Percentiles rank a stretch among this genome's conserved stretches.
Evolutionary conservation across 441 rosid species (phyloP).

Genomic region (Mallotus repandus): DNA sequence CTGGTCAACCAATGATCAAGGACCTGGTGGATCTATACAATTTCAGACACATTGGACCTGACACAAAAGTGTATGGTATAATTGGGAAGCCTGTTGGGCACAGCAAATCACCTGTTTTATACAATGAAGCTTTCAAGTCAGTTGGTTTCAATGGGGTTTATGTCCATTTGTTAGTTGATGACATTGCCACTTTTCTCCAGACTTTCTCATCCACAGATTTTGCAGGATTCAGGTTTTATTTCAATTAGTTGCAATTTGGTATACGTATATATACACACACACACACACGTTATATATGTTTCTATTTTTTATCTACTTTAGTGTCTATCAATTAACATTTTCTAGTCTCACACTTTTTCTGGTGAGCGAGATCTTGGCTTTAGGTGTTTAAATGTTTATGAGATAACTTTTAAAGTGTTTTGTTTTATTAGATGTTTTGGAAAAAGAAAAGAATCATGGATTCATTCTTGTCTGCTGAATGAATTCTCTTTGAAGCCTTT

Average conservation of each 20-base stretch:
- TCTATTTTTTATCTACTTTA: background rate
- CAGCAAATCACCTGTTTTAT: slow-evolving; percentile 85
- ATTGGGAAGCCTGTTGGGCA: slow-evolving; percentile 95
- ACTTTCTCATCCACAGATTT: slow-evolving; percentile 52
- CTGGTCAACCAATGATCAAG: slow-evolving; percentile 84
- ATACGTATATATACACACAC: too few species aligned
- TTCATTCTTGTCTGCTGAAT: slow-evolving; percentile 4
- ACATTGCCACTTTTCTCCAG: slow-evolving; percentile 42
- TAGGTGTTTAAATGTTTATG: too few species aligned
- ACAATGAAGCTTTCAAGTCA: slow-evolving; percentile 87
- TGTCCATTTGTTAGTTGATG: slow-evolving; percentile 73
- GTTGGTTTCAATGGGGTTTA: slow-evolving; percentile 71
- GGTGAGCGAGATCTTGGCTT: background rate
- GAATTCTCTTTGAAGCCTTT: background rate
- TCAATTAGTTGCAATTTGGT: slow-evolving; percentile 6
- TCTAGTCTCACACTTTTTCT: slow-evolving; percentile 9
- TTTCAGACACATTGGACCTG: slow-evolving; percentile 71
- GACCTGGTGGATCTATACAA: slow-evolving; percentile 81
- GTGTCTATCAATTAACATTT: background rate
- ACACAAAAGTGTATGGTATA: slow-evolving; percentile 83
- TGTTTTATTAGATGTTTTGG: background rate
- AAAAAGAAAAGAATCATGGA: slow-evolving; percentile 5
- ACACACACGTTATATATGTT: background rate
- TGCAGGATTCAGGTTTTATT: slow-evolving; percentile 60
- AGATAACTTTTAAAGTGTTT: too few species aligned